Percentiles rank a stretch among this genome's conserved stretches.
These are phyloP conservation scores for Diutina ranongensis DNA, from an alignment of 1,139 yeast species.

Conservation along the genomic window DNA sequence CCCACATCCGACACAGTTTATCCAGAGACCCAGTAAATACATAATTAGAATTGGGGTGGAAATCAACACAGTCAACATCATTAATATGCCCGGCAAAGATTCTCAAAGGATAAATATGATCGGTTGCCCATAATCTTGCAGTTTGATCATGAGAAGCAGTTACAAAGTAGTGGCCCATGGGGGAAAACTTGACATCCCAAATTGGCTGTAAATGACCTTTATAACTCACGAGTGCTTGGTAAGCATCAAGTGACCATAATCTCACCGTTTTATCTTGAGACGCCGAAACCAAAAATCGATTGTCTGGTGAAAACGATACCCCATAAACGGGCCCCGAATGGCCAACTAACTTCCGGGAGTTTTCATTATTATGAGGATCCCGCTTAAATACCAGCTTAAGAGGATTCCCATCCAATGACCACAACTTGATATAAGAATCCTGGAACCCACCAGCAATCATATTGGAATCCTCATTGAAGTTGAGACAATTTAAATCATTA, in stretches of 20 bases:
- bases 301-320: slow-evolving; percentile 82
- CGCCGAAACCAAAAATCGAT: slow-evolving; percentile 64
- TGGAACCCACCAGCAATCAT: slow-evolving; percentile 91
- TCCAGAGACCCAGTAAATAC: slow-evolving; percentile 93
- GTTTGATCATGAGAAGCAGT: slow-evolving; percentile 98
- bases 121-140: slow-evolving; percentile 96
- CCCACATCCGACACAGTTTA: slow-evolving; percentile 98
- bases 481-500: slow-evolving; percentile 72
- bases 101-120: slow-evolving; percentile 90
- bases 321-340: slow-evolving; percentile 95
- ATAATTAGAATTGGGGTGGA: slow-evolving; percentile 94
- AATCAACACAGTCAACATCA: slow-evolving; percentile 90
- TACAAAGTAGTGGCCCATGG: slow-evolving; percentile 93
- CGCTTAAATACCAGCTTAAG: slow-evolving; percentile 52
- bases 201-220: slow-evolving; percentile 95
- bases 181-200: slow-evolving; percentile 95
- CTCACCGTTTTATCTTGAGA: slow-evolving; percentile 91
- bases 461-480: slow-evolving; percentile 79
- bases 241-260: slow-evolving; percentile 91
- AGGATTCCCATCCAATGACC: slow-evolving; percentile 90
- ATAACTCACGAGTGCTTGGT: slow-evolving; percentile 80
- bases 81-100: slow-evolving; percentile 96
- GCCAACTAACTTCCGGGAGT: slow-evolving; percentile 63
- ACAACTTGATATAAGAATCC: slow-evolving; percentile 78
- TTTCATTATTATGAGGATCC: slow-evolving; percentile 40